Evolutionary conservation across 2,329 filamentous ascomycete genomes (phyloP), one percentile per base, ranked within the genome.

Genomic region (Diaporthe ilicicola): DNA sequence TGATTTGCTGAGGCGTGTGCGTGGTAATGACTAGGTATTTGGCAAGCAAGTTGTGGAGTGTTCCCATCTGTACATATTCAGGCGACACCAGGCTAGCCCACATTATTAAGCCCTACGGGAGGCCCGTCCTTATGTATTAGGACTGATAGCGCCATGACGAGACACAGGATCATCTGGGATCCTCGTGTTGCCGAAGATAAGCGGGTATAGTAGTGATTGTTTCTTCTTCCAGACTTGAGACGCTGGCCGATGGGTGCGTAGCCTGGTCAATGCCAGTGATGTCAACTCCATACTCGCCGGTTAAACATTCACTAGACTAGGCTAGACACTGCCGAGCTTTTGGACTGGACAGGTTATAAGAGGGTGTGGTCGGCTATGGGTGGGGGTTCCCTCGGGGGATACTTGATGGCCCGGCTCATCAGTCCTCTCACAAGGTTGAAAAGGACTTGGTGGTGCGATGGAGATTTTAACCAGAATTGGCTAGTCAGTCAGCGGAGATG

Each of bases 221-320:
- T 42, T 19, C 37, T 34, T 67, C 64, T 67, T 51, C 64, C 48
- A 54, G 34, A 24, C 48, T 54, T 54, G 50, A 67, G 64, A 44
- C 37, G 19, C 27, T 46, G 50, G 34, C 27, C 15, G 51, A 27
- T 34, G 37, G 15, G n/a, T 37, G 39, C 6, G 39, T 59, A 29
- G 53, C 34, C n/a, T 39, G 51, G 53, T 37, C 9, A 29, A 39
- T 37, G 24, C 29, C 44, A 8, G 50, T 68, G 50, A 54, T 59
- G 54, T 50, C 65, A 59, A 9, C 29, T n/a, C 32, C 27, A 44
- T 27, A 32, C 10, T 27, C 44, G 3, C 66, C 66, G 66, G 66
- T n/a, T 68, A 51, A 68, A 68, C 53, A 50, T 68, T 68, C 55
- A 59, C 29, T 56, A 68, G 44, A 7, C 29, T 68, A 59, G 46